These are phyloP conservation scores for Thuja plicata DNA, from an alignment of 83 land plant genomes.

Conservation along the genomic window DNA sequence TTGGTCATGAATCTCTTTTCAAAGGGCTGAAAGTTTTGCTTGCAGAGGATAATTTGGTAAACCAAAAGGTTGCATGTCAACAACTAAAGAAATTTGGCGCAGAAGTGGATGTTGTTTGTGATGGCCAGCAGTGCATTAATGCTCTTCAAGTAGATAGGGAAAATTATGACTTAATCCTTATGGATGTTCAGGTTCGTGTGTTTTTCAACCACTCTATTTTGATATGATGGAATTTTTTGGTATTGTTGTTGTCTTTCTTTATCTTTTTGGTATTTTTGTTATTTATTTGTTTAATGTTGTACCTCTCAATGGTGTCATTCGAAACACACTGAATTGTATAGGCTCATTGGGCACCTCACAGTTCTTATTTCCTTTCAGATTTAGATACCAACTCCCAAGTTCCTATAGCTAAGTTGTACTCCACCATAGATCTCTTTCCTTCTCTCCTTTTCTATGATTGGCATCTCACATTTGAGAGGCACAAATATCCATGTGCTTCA, in stretches of 20 bases:
- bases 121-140: constrained; percentile 48
- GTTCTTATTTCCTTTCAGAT: not conserved
- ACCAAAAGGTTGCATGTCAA: constrained; percentile 53
- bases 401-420: not conserved
- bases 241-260: not conserved
- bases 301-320: not conserved
- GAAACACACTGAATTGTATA: not conserved
- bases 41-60: constrained; percentile 51
- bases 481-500: no score
- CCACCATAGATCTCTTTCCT: not conserved
- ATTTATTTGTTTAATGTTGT: not conserved
- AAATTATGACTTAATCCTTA: constrained; percentile 41
- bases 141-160: constrained; percentile 35
- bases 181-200: constrained; percentile 54
- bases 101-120: constrained; percentile 40
- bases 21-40: constrained; percentile 48
- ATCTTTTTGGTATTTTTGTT: not conserved
- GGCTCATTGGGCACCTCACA: not conserved
- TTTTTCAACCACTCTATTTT: not conserved
- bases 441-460: no score
- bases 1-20: constrained; percentile 1
- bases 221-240: not conserved
- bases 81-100: constrained; percentile 48
- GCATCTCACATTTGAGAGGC: no score
- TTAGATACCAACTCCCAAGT: not conserved